Percentiles rank a stretch among this genome's conserved stretches.
Conservation (phyloP, 306 rosid species). For the Vigna reflexopilosa region DNA sequence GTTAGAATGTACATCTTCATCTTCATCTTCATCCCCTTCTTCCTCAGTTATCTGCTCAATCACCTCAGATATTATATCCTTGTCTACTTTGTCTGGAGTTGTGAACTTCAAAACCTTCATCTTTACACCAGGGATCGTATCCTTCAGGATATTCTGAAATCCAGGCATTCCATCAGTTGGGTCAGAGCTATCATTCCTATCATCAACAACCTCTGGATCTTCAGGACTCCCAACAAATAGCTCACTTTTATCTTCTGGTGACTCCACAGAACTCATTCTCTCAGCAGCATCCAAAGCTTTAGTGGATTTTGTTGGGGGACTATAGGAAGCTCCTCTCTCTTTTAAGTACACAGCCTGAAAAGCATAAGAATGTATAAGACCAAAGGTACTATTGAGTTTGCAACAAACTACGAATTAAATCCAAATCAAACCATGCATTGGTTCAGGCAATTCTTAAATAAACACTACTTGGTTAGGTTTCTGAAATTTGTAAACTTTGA, state of each 20-base stretch:
- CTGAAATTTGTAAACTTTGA: slow-evolving; percentile 2
- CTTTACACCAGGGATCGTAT: slow-evolving; percentile 78
- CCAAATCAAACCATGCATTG: not conserved
- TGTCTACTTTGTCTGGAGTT: slow-evolving; percentile 4
- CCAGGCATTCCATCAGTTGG: slow-evolving; percentile 59
- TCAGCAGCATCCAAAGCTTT: slow-evolving; percentile 33
- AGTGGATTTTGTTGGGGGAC: slow-evolving; percentile 46
- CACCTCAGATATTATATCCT: slow-evolving; percentile 12
- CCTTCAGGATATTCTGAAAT: slow-evolving; percentile 68
- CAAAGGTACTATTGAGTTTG: not conserved
- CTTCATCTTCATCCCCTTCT: slow-evolving; percentile 16
- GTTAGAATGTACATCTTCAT: not conserved
- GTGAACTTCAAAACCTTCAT: slow-evolving; percentile 78
- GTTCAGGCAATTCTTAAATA: not conserved
- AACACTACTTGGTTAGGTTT: slow-evolving; percentile 11
- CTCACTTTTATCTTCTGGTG: slow-evolving; percentile 59
- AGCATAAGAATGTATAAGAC: slow-evolving; percentile 28
- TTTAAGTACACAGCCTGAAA: slow-evolving; percentile 77
- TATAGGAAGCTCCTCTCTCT: slow-evolving; percentile 42
- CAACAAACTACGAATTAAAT: not conserved
- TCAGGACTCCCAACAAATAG: slow-evolving; percentile 56
- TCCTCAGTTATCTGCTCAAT: not conserved
- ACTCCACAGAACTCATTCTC: slow-evolving; percentile 55
- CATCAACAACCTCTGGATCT: slow-evolving; percentile 63
- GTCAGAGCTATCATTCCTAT: slow-evolving; percentile 57